Percentiles rank a stretch among this genome's conserved stretches.
Evolutionary conservation across 2,329 filamentous ascomycete species (phyloP).

Genomic region (Lasiodiplodia hormozganensis): DNA sequence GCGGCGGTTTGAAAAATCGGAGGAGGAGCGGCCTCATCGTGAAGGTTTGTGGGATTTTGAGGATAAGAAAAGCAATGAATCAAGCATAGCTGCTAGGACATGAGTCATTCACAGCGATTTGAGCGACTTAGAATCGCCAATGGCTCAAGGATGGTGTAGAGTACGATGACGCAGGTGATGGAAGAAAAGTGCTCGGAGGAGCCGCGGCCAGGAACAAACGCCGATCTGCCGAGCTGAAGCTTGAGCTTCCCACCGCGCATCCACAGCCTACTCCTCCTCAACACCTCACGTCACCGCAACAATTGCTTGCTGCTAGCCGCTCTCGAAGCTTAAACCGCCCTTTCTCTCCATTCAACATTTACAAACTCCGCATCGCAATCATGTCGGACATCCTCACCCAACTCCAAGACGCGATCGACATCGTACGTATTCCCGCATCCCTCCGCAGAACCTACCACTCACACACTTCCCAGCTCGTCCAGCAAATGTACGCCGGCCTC

Average conservation of each 20-base stretch:
- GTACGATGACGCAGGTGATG: not conserved
- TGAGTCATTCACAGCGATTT: not conserved
- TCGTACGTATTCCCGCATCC: constrained; percentile 60
- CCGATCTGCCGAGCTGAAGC: constrained; percentile 20
- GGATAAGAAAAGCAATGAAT: not conserved
- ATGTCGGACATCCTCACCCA: constrained; percentile 83
- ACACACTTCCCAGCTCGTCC: constrained; percentile 24
- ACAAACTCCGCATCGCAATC: not conserved
- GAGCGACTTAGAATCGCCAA: not conserved
- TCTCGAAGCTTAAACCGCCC: not conserved
- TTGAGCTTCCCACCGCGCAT: constrained; percentile 3
- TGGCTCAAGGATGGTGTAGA: not conserved
- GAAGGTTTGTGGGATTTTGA: not conserved
- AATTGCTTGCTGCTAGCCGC: not conserved
- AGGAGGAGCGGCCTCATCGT: constrained; percentile 23
- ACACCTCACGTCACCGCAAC: constrained; percentile 3
- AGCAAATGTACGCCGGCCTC: constrained; percentile 56
- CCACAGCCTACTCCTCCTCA: not conserved
- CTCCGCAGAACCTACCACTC: not conserved
- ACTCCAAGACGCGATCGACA: constrained; percentile 83
- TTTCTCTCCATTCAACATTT: not conserved
- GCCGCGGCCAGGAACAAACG: not conserved
- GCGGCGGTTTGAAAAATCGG: not conserved
- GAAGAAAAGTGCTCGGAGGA: constrained; percentile 3
- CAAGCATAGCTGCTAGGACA: not conserved